These are phyloP conservation scores for Tuber microsphaerosporum DNA, from an alignment of 495 filamentous ascomycete genomes.

Conservation along the genomic window DNA sequence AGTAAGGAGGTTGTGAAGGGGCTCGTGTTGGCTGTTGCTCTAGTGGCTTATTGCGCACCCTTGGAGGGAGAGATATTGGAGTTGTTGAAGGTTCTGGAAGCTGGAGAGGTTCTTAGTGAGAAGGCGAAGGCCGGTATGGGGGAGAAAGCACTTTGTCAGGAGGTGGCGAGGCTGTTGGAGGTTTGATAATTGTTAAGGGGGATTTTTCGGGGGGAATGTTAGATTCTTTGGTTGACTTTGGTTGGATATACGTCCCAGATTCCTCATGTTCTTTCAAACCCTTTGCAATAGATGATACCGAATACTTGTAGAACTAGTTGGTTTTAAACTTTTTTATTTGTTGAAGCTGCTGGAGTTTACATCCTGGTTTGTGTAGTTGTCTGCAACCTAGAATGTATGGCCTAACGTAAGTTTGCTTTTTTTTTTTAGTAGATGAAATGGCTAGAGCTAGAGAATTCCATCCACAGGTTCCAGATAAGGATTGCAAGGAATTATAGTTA, in stretches of 20 bases:
- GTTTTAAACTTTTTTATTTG: neutral
- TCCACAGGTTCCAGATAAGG: neutral
- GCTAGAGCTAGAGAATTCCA: neutral
- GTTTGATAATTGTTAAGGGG: neutral
- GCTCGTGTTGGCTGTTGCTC: slow-evolving; percentile 63
- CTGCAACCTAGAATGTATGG: neutral
- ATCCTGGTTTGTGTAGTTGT: neutral
- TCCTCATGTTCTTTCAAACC: neutral
- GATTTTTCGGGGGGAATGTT: neutral
- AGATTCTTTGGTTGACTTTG: neutral
- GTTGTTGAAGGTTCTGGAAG: slow-evolving; percentile 29
- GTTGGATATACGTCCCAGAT: neutral
- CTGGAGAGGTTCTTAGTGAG: slow-evolving; percentile 16
- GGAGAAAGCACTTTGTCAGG: slow-evolving; percentile 29
- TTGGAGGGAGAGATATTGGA: slow-evolving; percentile 64
- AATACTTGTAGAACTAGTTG: neutral
- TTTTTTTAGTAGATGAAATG: neutral
- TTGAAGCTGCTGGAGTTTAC: neutral
- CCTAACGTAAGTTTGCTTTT: neutral
- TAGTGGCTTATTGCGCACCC: slow-evolving; percentile 63
- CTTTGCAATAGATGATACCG: neutral
- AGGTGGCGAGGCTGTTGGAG: slow-evolving; percentile 27
- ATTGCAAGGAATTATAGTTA: neutral
- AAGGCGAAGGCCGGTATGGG: slow-evolving; percentile 17
- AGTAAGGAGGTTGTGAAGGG: slow-evolving; percentile 66